Percentiles rank a stretch among this genome's conserved stretches.
These are phyloP conservation scores for Sisymbrium irio DNA, from an alignment of 345 rosid genomes.

Conservation along the genomic window DNA sequence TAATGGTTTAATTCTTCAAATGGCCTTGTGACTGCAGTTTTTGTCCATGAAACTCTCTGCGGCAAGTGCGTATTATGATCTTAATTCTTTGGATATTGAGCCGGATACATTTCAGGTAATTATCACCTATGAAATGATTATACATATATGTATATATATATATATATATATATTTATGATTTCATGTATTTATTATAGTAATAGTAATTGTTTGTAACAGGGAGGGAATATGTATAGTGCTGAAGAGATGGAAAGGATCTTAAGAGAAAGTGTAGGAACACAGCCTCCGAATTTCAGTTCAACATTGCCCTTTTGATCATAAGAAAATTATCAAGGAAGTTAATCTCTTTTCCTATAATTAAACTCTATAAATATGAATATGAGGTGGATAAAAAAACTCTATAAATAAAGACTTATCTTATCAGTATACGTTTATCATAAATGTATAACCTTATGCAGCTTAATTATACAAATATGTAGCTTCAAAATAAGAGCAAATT, in stretches of 20 bases:
- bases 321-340: not conserved
- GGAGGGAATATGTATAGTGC: not conserved
- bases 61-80: conserved; percentile 46
- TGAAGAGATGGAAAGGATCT: conserved; percentile 24
- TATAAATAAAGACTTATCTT: not conserved
- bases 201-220: conserved; percentile 11
- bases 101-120: conserved; percentile 37
- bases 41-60: conserved; percentile 62
- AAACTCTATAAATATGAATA: not conserved
- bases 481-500: not conserved
- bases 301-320: conserved; percentile 17
- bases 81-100: conserved; percentile 38
- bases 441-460: conserved; percentile 5
- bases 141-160: too few relatives aligned
- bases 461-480: not conserved
- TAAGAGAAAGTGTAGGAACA: conserved; percentile 14
- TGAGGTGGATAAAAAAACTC: not conserved
- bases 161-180: not conserved
- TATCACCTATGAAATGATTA: conserved; percentile 3
- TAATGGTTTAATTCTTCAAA: not conserved
- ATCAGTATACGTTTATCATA: not conserved
- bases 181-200: not conserved
- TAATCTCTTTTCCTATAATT: not conserved
- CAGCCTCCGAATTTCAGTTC: conserved; percentile 20
- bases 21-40: conserved; percentile 36